Base-by-base conservation (phyloP, 2,329 filamentous ascomycete genomes). In the Pseudonectria buxi region DNA sequence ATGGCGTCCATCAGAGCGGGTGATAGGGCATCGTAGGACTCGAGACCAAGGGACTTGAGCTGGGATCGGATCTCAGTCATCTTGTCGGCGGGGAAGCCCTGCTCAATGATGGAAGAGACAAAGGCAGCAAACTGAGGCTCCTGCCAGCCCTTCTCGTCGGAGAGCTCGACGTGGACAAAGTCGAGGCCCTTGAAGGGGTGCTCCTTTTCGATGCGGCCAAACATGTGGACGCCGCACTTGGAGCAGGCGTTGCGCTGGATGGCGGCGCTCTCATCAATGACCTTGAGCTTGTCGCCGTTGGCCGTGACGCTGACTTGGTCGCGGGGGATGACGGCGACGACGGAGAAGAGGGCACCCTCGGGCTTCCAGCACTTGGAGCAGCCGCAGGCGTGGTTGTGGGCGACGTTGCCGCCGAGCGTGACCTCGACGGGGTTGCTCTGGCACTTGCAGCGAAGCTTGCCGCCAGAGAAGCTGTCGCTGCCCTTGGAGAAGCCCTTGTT, bases 281-380 rank as follows among this genome's bases (percentile, higher is more conserved):
- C 53, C 30, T 56, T 24, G 3, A 83, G 67, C 59, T 83, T 83
- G 40, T 68, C 46, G 12, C 32, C 64, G 59, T 80, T 74, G 49
- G 75, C 70, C 0, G 74, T 74, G 13, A 83, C 73, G 14, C 53
- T 50, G 31, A 83, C 42, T 33, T 74, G 65, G 33, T 73, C 69
- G 7, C 58, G 55, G 6, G 80, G 71, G 3, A 83, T 59, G 35
- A 83, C 79, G 39, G 63, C 78, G 31, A 84, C 68, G 46, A 83
- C 51, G 41, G 74, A 74, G 67, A 84, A 83, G 41, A 83, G 69
- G 1, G 77, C 68, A 22, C 75, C 75, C 3, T 58, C 39, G 5
- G 80, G 80, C 59, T 83, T 84, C 78, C 78, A 84, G 71, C 80
- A 83, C 58, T 83, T 80, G 36, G 77, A 81, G 62, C 80, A 83